Evolutionary conservation across 495 filamentous ascomycete species (phyloP).

Genomic region (Lasiosphaeris hirsuta): DNA sequence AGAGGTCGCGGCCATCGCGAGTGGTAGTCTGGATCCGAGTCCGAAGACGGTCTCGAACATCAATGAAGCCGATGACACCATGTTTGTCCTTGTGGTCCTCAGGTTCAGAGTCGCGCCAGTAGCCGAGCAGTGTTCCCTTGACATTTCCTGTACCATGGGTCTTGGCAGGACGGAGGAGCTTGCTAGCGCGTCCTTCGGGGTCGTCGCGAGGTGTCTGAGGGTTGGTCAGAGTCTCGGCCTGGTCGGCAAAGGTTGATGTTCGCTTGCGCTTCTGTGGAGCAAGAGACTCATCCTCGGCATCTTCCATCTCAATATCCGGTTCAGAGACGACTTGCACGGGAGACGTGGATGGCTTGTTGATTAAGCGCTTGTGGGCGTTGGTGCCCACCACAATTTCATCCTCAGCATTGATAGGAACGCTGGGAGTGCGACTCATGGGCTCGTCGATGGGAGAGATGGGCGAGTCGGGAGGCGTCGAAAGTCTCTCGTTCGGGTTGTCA

Average conservation of each 20-base stretch:
- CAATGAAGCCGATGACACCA: conserved; percentile 52
- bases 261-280: conserved; percentile 48
- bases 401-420: conserved; percentile 32
- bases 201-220: conserved; percentile 22
- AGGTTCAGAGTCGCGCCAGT: conserved; percentile 51
- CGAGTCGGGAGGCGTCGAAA: conserved; percentile 32
- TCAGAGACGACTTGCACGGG: conserved; percentile 24
- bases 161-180: conserved; percentile 21
- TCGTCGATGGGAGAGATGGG: conserved; percentile 17
- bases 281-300: conserved; percentile 31
- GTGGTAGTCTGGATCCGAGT: conserved; percentile 45
- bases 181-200: conserved; percentile 17
- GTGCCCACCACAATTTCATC: conserved; percentile 49
- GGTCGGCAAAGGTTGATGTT: conserved; percentile 37
- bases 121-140: conserved; percentile 48
- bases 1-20: conserved; percentile 36
- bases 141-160: conserved; percentile 28
- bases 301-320: conserved; percentile 34
- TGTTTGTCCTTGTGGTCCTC: conserved; percentile 43
- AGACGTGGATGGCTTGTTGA: conserved; percentile 17
- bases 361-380: conserved; percentile 17
- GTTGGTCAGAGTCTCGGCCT: conserved; percentile 33
- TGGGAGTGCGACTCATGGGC: conserved; percentile 27
- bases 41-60: conserved; percentile 49
- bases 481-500: conserved; percentile 26